Conservation (phyloP, 2,329 filamentous ascomycete genomes). For the Clonostachys rosea region DNA sequence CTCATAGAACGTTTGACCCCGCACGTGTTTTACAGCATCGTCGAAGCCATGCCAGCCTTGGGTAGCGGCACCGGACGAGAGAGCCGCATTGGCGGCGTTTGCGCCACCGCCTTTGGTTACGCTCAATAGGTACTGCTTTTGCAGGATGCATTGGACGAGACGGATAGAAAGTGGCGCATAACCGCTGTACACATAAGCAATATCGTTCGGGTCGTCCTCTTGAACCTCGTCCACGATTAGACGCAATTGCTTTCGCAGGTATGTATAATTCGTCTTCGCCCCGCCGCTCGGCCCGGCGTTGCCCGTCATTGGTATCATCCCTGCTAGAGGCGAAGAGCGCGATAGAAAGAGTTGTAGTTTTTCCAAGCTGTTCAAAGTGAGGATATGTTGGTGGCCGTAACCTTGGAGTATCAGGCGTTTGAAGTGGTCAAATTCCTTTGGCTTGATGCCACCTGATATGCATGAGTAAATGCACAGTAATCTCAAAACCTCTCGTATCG, state of each 20-base stretch:
- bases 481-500: constrained; percentile 76
- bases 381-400: constrained; percentile 90
- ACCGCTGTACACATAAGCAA: constrained; percentile 96
- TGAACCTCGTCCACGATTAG: constrained; percentile 96
- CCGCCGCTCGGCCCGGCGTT: constrained; percentile 42
- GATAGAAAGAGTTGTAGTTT: constrained; percentile 83
- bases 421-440: constrained; percentile 85
- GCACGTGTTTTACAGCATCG: constrained; percentile 81
- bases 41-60: constrained; percentile 94
- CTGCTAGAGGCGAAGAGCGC: constrained; percentile 70
- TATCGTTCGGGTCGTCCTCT: constrained; percentile 88
- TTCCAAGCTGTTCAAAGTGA: constrained; percentile 84
- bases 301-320: constrained; percentile 66
- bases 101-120: constrained; percentile 58
- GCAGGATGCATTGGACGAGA: constrained; percentile 85
- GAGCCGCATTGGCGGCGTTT: constrained; percentile 11
- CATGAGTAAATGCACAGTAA: constrained; percentile 89
- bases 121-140: constrained; percentile 78
- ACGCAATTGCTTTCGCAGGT: constrained; percentile 78
- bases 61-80: constrained; percentile 47
- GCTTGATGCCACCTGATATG: constrained; percentile 81
- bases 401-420: constrained; percentile 84
- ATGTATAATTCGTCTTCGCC: constrained; percentile 84
- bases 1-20: constrained; percentile 87
- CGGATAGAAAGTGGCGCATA: constrained; percentile 91